Evolutionary conservation across 768 basidiomycete genomes (phyloP).

Genomic region (Rhizopogon rudus): DNA sequence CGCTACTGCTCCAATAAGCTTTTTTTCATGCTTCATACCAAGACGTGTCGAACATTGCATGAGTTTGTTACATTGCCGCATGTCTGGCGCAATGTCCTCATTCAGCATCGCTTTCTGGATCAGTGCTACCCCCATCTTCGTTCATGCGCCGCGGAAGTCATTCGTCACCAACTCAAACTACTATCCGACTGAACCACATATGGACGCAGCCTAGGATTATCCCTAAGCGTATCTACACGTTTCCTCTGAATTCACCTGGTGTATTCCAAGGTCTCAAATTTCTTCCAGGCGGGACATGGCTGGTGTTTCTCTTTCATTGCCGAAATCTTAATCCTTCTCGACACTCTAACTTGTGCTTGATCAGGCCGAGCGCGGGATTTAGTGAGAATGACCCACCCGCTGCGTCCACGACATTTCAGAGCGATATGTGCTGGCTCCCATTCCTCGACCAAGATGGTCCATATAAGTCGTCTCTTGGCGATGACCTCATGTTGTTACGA

Average conservation of each 20-base stretch:
- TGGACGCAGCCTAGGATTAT: neutral
- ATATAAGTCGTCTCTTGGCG: slow-evolving; percentile 27
- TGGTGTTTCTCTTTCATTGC: slow-evolving; percentile 26
- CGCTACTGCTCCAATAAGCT: no score
- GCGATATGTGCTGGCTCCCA: slow-evolving; percentile 24
- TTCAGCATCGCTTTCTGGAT: slow-evolving; percentile 17
- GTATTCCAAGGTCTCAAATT: slow-evolving; percentile 27
- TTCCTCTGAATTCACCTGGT: slow-evolving; percentile 25
- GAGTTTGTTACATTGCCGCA: slow-evolving; percentile 19
- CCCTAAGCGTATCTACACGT: slow-evolving; percentile 10
- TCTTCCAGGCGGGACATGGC: slow-evolving; percentile 24
- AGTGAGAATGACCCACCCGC: slow-evolving; percentile 2
- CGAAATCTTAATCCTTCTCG: slow-evolving; percentile 22
- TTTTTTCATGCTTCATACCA: neutral
- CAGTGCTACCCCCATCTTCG: slow-evolving; percentile 22
- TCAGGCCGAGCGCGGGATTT: slow-evolving; percentile 12
- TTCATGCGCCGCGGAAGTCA: slow-evolving; percentile 11
- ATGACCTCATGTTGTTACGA: slow-evolving; percentile 22
- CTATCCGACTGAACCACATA: slow-evolving; percentile 4
- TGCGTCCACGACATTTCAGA: slow-evolving; percentile 19
- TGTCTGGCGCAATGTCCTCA: slow-evolving; percentile 22
- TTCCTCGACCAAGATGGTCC: slow-evolving; percentile 15
- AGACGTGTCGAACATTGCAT: slow-evolving; percentile 23
- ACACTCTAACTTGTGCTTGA: slow-evolving; percentile 25
- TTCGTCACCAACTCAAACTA: slow-evolving; percentile 19